Evolutionary conservation across 2,329 filamentous ascomycete species (phyloP), one percentile per base, ranked within the genome.

Genomic region (Penicillium corylophilum): DNA sequence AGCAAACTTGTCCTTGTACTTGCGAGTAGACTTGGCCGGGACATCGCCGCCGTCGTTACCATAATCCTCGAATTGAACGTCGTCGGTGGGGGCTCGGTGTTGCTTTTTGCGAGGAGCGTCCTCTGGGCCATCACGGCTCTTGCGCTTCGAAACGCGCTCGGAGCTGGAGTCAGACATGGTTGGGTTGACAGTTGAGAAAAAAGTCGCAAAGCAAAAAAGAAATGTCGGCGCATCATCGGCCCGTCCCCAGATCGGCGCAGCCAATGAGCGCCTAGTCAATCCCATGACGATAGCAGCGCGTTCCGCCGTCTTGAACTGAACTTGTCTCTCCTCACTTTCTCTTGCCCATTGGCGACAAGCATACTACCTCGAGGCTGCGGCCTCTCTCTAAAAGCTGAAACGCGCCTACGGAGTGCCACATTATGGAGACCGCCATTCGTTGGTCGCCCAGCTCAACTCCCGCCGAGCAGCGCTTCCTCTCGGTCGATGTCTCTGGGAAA

Each of bases 381-480:
- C 55, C 54, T 59, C 57, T 31, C 26, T 20, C 18, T 36, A 29
- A 48, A 18, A 39, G 49, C 52, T 51, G 33, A 12, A 22, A 40
- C 24, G 13, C 42, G 44, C 33, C n/a, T 10, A n/a, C 50, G 41
- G 33, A 48, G 15, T n/a, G 31, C 44, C 45, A 46, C 46, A 55
- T 7, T 33, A 70, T 70, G 68, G 68, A 70, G 50, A 64, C 82
- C 28, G 83, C 83, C 40, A 81, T 86, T 56, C 78, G 83, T 63
- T 86, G 82, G 82, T 85, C 83, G 55, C 79, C 81, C 46, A 80
- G 79, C 62, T 82, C 82, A 41, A 78, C 76, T 57, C 65, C 72
- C 60, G 65, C 74, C 59, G 70, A 75, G 44, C 79, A 81, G 54
- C 79, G 80, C 39, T 86, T 86, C 67, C 73, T 86, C 47, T 76